These are phyloP conservation scores for Ambrosia trifida DNA, from an alignment of 129 eudicot species.

Conservation along the genomic window DNA sequence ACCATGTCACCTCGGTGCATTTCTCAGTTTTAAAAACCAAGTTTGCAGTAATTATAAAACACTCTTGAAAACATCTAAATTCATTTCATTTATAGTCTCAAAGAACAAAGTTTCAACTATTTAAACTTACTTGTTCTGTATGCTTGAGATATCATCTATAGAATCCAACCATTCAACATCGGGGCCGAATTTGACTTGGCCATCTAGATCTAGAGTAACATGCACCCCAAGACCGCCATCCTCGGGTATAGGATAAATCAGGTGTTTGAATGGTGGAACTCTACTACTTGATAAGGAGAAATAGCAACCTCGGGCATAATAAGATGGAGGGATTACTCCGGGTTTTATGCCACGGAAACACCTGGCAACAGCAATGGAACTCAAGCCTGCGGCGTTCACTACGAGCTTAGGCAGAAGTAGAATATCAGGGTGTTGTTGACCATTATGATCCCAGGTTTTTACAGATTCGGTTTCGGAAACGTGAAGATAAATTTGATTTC, in stretches of 20 bases:
- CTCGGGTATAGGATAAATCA: conserved; percentile 93
- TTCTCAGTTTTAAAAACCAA: no score
- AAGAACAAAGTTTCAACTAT: not conserved
- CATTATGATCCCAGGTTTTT: conserved; percentile 37
- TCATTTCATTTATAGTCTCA: no score
- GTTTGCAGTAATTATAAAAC: no score
- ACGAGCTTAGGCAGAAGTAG: conserved; percentile 65
- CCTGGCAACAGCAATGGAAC: conserved; percentile 69
- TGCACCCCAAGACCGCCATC: conserved; percentile 96
- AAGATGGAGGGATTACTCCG: conserved; percentile 48
- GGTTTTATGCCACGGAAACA: conserved; percentile 46
- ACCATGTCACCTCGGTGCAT: no score
- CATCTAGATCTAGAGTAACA: conserved; percentile 85
- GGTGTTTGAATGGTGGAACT: conserved; percentile 65
- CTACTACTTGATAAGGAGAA: conserved; percentile 57
- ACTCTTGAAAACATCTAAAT: no score
- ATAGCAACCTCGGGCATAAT: conserved; percentile 86
- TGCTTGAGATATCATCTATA: conserved; percentile 59
- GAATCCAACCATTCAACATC: conserved; percentile 80
- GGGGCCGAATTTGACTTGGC: conserved; percentile 90
- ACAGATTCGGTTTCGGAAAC: conserved; percentile 55
- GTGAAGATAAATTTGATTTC: conserved; percentile 53
- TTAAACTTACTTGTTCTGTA: conserved; percentile 61
- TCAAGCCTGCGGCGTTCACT: conserved; percentile 84
- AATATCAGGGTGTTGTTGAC: conserved; percentile 54